These are phyloP conservation scores for Avena atlantica DNA, from an alignment of 176 grass and related monocot species.

Conservation along the genomic window DNA sequence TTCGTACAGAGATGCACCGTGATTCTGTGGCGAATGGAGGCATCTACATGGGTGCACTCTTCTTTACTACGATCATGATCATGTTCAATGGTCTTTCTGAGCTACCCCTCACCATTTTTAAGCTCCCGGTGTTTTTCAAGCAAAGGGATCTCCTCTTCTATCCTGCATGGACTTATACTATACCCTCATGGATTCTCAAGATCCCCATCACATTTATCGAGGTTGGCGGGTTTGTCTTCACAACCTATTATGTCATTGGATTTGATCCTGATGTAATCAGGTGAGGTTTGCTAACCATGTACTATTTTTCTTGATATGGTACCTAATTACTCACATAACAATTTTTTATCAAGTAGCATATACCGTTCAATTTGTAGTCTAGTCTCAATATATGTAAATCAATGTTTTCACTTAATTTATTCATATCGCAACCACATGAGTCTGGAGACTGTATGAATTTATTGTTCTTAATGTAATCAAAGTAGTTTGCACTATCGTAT, in stretches of 20 bases:
- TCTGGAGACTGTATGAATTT: neutral
- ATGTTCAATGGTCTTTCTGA: conserved; percentile 87
- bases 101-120: conserved; percentile 69
- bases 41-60: conserved; percentile 79
- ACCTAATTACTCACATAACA: conserved; percentile 1
- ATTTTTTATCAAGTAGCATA: neutral
- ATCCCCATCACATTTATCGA: conserved; percentile 85
- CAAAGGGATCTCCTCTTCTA: conserved; percentile 87
- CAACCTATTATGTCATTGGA: conserved; percentile 81
- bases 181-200: conserved; percentile 83
- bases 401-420: neutral
- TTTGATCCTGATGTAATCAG: conserved; percentile 67
- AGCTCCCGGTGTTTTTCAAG: conserved; percentile 82
- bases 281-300: conserved; percentile 41
- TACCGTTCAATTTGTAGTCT: neutral
- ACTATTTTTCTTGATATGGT: neutral
- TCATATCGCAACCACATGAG: neutral
- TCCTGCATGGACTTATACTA: conserved; percentile 78
- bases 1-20: conserved; percentile 69
- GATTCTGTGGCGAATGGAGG: conserved; percentile 40
- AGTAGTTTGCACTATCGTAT: neutral
- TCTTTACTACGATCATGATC: conserved; percentile 64
- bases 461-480: neutral
- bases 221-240: conserved; percentile 69
- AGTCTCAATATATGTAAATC: neutral